Base-by-base conservation (phyloP, 495 filamentous ascomycete species). In the Tuber aestivum region DNA sequence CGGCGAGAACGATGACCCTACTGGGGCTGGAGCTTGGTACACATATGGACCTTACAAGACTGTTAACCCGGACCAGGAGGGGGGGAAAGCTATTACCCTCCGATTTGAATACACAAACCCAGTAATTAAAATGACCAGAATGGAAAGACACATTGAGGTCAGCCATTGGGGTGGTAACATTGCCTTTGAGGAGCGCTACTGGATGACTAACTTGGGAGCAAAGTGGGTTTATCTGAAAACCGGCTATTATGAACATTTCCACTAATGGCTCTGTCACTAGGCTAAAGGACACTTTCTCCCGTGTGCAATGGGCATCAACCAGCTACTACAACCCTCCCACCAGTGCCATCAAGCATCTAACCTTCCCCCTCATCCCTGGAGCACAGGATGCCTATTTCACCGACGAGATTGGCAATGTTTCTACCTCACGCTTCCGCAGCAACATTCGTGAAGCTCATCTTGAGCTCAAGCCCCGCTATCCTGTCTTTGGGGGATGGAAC, bases 161-260 rank as follows among this genome's bases (percentile, higher is more conserved):
- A 95, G 92, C 79, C 96, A 98, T 83, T 99, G 95, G 95, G 95
- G 95, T 76, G 96, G 95, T 38, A 98, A 98, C 83, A 85, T 98
- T 61, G 95, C 95, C 0, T 92, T 92, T 40, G 96, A 99, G 83
- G 95, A 99, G 84, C 90, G 94, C 71, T 97, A 97, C 87, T 92
- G 90, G 85, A 88, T 97, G 78, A 88, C 88, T 81, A 97, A 98
- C 87, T 89, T 90, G 71, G 95, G 89, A 74, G 97, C 95, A 23
- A 88, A 91, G 71, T 76, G 72, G 27, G 71, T 65, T 65, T 42
- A 21, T 37, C 40, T 35, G 18, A 74, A 23, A 41, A 35, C 45
- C 1, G 20, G 3, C 42, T 48, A 32, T 27, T 32, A 37, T 18
- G 41, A 56, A 16, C 42, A 56, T 50, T 75, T 42, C 50, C 40